A percentile compares a stretch with the other conserved stretches of the same genome.
These are phyloP conservation scores for Raphanus raphanistrum DNA, from an alignment of 345 rosid species.

Conservation along the genomic window DNA sequence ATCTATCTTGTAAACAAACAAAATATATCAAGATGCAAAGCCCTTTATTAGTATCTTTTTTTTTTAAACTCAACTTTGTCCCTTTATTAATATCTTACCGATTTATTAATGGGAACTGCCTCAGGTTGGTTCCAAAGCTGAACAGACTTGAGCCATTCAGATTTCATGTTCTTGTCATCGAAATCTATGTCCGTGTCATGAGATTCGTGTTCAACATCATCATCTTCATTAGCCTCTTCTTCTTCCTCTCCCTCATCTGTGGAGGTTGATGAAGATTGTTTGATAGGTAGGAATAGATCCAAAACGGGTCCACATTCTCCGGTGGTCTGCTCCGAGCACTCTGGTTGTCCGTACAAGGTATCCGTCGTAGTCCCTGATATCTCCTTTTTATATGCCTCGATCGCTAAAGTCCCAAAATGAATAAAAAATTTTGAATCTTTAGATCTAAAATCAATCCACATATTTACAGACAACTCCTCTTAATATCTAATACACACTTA, in stretches of 20 bases:
- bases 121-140: slow-evolving; percentile 80
- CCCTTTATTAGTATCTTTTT: not conserved
- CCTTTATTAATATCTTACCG: not conserved
- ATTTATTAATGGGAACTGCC: slow-evolving; percentile 5
- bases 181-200: slow-evolving; percentile 24
- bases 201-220: slow-evolving; percentile 46
- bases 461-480: not conserved
- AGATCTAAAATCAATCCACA: not conserved
- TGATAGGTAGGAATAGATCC: slow-evolving; percentile 82
- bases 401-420: slow-evolving; percentile 54
- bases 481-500: not conserved
- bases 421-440: not conserved
- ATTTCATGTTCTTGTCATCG: slow-evolving; percentile 61
- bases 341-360: slow-evolving; percentile 62
- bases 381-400: slow-evolving; percentile 70
- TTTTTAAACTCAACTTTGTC: too few species aligned
- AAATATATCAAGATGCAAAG: slow-evolving; percentile 9
- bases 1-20: not conserved
- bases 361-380: slow-evolving; percentile 58
- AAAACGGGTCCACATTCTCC: slow-evolving; percentile 61
- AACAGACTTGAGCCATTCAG: slow-evolving; percentile 98
- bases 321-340: slow-evolving; percentile 83
- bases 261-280: slow-evolving; percentile 39
- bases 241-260: slow-evolving; percentile 43
- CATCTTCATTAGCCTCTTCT: not conserved